Evolutionary conservation across 345 rosid species (phyloP), one percentile per base, ranked within the genome.

Genomic region (Erysimum cheiranthoides): DNA sequence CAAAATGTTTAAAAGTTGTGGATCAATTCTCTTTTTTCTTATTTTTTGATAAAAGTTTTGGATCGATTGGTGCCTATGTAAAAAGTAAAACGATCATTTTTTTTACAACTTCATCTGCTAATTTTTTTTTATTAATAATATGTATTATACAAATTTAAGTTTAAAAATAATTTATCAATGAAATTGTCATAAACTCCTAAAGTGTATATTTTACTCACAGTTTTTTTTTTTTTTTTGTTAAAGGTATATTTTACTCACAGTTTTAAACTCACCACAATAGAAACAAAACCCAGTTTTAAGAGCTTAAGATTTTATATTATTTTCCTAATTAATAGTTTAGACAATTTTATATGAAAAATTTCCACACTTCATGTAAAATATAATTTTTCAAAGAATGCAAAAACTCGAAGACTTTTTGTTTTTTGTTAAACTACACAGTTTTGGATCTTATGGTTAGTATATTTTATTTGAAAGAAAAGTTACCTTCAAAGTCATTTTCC

Each of bases 401-500:
- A 39, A 39, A 10, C 31, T 38, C 34, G 11, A 0, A 54, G 62
- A 40, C 3, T 43, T 42, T 27, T 14, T 1, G 0, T 46, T 39
- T 3, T 0, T 5, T 14, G 17, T 27, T 38, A 1, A 69, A 16
- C 13, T 69, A 56, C 64, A 42, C 0, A 16, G 6, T n/a, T 4
- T 69, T 31, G 18, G 42, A 30, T 56, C 11, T 28, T 39, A 5
- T 53, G 30, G 4, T 38, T 12, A 8, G 18, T 38, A 14, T 43
- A 10, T 14, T 9, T 5, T 52, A 28, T 68, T 68, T 40, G 50
- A 67, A 51, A 34, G 13, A 18, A 49, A 38, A 21, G 5, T 54
- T 16, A 40, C 21, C 32, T 31, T 1, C 5, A 18, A 56, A 56
- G 58, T 71, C 67, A 59, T 46, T 59, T 45, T 71, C 35, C 3